A percentile compares a stretch with the other conserved stretches of the same genome.
These are phyloP conservation scores for Trichoderma cornu-damae DNA, from an alignment of 2,329 filamentous ascomycete genomes.

Conservation along the genomic window DNA sequence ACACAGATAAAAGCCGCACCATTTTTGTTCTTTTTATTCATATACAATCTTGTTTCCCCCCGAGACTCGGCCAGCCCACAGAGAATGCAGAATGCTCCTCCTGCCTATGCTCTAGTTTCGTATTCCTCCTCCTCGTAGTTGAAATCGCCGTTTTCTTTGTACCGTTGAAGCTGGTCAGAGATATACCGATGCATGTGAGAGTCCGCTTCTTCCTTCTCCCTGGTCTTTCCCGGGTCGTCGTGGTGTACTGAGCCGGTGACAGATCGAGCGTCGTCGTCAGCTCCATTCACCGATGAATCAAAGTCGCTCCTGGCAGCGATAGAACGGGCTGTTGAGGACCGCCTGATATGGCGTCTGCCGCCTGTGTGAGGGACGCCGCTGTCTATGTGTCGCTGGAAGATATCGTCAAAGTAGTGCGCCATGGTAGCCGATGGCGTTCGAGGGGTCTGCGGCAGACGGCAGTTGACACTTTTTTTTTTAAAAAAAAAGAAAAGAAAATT, in stretches of 20 bases:
- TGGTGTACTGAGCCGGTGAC: conserved; percentile 31
- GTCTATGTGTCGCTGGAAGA: conserved; percentile 51
- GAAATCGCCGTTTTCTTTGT: conserved; percentile 39
- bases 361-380: conserved; percentile 35
- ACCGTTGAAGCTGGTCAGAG: conserved; percentile 69
- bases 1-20: neutral
- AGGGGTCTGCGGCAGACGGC: conserved; percentile 87
- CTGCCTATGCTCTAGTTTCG: conserved; percentile 37
- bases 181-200: conserved; percentile 77
- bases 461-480: conserved; percentile 67
- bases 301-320: conserved; percentile 83
- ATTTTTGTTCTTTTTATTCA: neutral
- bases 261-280: conserved; percentile 37
- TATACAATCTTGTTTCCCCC: neutral
- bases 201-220: conserved; percentile 53
- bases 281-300: conserved; percentile 45
- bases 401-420: conserved; percentile 92
- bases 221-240: conserved; percentile 41
- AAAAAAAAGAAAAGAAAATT: no score
- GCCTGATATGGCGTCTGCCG: conserved; percentile 55
- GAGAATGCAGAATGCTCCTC: no score
- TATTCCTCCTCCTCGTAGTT: conserved; percentile 40
- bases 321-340: conserved; percentile 76
- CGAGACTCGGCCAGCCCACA: no score
- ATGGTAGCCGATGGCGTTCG: conserved; percentile 79